Base-by-base conservation (phyloP, 2,329 filamentous ascomycete genomes). In the Ascochyta rabiei region DNA sequence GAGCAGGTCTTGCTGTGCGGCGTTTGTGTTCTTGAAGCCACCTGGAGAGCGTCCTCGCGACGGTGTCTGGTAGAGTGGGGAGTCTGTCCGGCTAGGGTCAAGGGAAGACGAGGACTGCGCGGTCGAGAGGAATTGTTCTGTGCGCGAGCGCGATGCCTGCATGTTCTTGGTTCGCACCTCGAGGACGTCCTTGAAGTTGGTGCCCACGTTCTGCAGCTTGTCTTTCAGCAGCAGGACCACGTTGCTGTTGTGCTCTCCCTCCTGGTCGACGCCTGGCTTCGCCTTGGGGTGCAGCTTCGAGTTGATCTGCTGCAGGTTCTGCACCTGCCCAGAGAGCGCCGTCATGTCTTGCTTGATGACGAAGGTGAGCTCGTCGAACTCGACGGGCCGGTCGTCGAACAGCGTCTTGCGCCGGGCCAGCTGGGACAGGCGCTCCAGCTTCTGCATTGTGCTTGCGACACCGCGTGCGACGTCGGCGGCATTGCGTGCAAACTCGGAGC, bases 161-260 rank as follows among this genome's bases (percentile, higher is more conserved):
- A 99, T 96, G 75, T 98, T 99, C 81, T 96, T 96, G 48, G 95
- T 98, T 54, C 95, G 87, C 37, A 96, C 90, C 75, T 99, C 95
- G 9, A 99, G 82, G 6, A 98, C 93, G 67, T 98, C 93, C 77
- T 98, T 98, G 83, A 99, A 98, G 75, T 93, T 96, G 59, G 89
- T 91, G 23, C 90, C 90, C 3, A 99, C 93, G 70, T 96, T 92
- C 34, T 92, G 93, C 35, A 98, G 81, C 71, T 95, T 95, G 59
- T 91, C 91, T 77, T 97, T 92, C 16, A 98, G 80, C 72, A 98
- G 83, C 59, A 96, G 87, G 3, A 97, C 90, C 28, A 98, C 95
- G 71, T 98, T 97, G 77, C 96, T 96, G 81, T 96, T 96, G 79
- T 99, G 96, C 73, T 98, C 93, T 65, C 92, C 92, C 76, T 96